Percentiles rank a stretch among this genome's conserved stretches.
These are phyloP conservation scores for Botrytis deweyae DNA, from an alignment of 2,329 filamentous ascomycete genomes.

Conservation along the genomic window DNA sequence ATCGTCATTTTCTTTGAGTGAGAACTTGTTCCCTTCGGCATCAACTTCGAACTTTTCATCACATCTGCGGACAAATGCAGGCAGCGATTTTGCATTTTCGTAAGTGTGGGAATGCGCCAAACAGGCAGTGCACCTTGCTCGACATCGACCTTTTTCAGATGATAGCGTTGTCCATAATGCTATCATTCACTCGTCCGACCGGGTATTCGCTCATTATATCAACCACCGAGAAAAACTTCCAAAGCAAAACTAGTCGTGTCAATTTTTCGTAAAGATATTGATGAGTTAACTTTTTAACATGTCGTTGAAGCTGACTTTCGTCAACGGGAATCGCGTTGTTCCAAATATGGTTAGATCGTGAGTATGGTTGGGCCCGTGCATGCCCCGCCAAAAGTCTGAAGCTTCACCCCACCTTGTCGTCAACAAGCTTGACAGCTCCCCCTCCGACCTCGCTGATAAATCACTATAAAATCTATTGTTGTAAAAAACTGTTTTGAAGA, in stretches of 20 bases:
- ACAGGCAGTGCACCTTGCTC: neutral
- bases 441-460: conserved; percentile 20
- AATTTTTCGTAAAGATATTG: conserved; percentile 28
- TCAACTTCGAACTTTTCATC: neutral
- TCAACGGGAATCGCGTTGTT: conserved; percentile 5
- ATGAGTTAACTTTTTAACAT: conserved; percentile 29
- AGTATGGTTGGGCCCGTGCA: neutral
- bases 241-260: neutral
- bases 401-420: conserved; percentile 18
- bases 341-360: conserved; percentile 11
- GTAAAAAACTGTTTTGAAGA: neutral
- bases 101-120: conserved; percentile 3
- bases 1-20: neutral
- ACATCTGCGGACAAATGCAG: neutral
- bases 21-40: neutral
- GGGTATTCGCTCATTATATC: conserved; percentile 28
- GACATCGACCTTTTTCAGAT: neutral
- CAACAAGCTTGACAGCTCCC: neutral
- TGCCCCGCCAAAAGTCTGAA: conserved; percentile 10
- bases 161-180: neutral
- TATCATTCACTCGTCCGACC: conserved; percentile 29
- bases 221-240: neutral
- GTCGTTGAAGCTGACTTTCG: conserved; percentile 34
- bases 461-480: neutral
- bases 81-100: neutral